phyloP scores from a whole-genome alignment of 208 protist species.

The Plasmodiophora brassicae region DNA sequence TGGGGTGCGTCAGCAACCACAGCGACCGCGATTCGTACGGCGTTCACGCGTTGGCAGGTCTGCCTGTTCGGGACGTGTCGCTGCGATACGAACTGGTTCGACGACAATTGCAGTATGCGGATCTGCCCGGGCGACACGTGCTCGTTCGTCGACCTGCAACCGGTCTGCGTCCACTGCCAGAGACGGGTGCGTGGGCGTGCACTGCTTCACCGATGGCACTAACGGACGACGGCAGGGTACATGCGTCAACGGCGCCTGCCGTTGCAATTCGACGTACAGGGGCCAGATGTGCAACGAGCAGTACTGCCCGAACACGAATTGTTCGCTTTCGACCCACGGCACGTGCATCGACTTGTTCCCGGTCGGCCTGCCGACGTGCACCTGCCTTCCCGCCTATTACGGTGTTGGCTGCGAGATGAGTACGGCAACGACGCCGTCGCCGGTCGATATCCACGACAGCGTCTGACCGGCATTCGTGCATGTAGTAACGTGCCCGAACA shows the following conservation, averaged over 20 bases:
- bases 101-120: slow-evolving; percentile 19
- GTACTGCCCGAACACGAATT: not conserved
- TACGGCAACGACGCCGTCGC: not conserved
- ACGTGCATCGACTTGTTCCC: not conserved
- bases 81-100: not conserved
- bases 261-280: not conserved
- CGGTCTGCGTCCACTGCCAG: slow-evolving; percentile 6
- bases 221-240: not conserved
- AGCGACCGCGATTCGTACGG: not conserved
- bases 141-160: not conserved
- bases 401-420: not conserved
- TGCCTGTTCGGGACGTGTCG: not conserved
- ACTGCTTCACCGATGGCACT: not conserved
- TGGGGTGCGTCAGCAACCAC: not conserved
- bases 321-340: not conserved
- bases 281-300: not conserved
- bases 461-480: too few relatives aligned
- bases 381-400: not conserved
- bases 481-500: not conserved
- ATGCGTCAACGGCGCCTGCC: not conserved
- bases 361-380: not conserved
- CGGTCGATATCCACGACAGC: not conserved
- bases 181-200: not conserved
- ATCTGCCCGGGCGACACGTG: not conserved
- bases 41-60: not conserved